Base-by-base conservation (phyloP, 148 eudicot genomes). In the Rhododendron williamsianum region DNA sequence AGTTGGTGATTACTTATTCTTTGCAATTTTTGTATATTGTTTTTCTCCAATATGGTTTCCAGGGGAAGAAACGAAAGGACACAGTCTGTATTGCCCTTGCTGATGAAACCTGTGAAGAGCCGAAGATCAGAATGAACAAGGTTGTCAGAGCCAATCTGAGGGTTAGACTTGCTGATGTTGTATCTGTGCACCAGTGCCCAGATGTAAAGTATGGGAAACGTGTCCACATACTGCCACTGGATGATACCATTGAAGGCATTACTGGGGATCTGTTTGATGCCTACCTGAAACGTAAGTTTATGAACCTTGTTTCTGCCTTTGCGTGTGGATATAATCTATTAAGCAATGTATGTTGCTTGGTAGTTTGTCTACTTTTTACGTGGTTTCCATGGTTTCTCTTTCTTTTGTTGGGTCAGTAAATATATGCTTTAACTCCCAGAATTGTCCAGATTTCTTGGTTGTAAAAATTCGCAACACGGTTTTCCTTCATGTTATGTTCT, bases 211-310 rank as follows among this genome's bases (percentile, higher is more conserved):
- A 86, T 78, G 89, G 89, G 27, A 89, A 82, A 23, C 87, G 87
- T 45, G 87, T 85, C 13, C 91, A 89, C 45, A 83, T 87, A 52
- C 84, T 89, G 49, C 91, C 91, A 6, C 35, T 87, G 51, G 91
- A 89, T 79, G 91, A 89, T 73, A 85, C 89, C 46, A 82, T 89
- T 27, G 91, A 89, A 81, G 91, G 91, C 43, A 73, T 89, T 82
- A 89, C 91, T 27, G 91, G 89, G n/a, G 85, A 89, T 85, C 84
- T 89, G 45, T 89, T 87, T 79, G 91, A 89, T 58, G 84, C 89
- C 33, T 89, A 84, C 78, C 82, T 89, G 27, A 87, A 89, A 83
- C 91, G 90, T 88, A 65, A 86, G 88, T 88, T 83, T 60, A 10
- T 25, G 27, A 84, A 56, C 30, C 35, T 83, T 38, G n/a, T 6